Evolutionary conservation across 73 alveolate species (phyloP), one percentile per base, ranked within the genome.

Genomic region (Paramecium bursaria): DNA sequence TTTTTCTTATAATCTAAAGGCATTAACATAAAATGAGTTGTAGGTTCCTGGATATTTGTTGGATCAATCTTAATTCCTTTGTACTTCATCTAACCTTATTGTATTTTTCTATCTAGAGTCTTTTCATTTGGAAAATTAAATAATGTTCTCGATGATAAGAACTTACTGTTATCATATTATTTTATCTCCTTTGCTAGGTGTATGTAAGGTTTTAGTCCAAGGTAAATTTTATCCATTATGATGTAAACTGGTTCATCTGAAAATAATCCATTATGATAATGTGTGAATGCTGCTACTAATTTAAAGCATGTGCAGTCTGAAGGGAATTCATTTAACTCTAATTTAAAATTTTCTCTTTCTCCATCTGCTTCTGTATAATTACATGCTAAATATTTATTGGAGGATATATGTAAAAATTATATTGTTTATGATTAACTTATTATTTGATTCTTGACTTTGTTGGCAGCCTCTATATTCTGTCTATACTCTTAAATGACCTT

Each of bases 271-370:
- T 85, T 85, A 22, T 74, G 54, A 9, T 47, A 31, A 51, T 33
- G 85, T 1, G 31, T 46, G 29, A 27, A 85, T 0, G 87, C 55
- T 22, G 91, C 30, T 11, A 74, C 27, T 6, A 85, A 15, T 15
- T 90, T 19, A 51, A 85, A 85, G 21, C 85, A 52, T 10, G 91
- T 74, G 17, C 44, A 39, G 15, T 50, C 89, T 3, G 87, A 54
- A 5, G 91, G 89, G 48, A 30, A 85, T 17, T 85, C 89, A 46
- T 85, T 51, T 33, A 85, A 50, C 22, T 47, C 54, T 39, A 75
- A 35, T 75, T 85, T 85, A 19, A 85, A 74, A 48, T 85, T 85
- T 29, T 85, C 90, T 23, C 47, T 74, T 49, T 85, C 87, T 22
- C 22, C 67, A 10, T 85, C 91, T 77, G 91, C 82, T 19, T 67